Evolutionary conservation across 1,139 yeast genomes (phyloP), one percentile per base, ranked within the genome.

Genomic region (Candida tropicalis): DNA sequence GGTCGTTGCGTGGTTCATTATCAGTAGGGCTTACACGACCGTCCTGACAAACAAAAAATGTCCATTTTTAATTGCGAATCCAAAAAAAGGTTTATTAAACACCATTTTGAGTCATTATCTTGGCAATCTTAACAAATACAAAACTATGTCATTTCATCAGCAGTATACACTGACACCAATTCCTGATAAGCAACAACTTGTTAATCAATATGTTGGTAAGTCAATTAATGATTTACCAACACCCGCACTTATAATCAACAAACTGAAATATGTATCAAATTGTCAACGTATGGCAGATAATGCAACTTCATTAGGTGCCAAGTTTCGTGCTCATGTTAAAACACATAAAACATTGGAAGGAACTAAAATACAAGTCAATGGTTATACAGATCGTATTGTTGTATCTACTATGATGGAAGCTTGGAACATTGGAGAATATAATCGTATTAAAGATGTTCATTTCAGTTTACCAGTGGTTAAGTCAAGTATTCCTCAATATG

Each of bases 331-430:
- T 2, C 95, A 86, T 57, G 80, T 87, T 22, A 87, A 87, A 62
- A 87, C 95, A 1, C 91, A 85, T 59, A 87, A 86, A 60, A 72
- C 62, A 56, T 62, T 49, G 41, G 79, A 57, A 58, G 77, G 66
- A 32, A 61, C 56, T 15, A 51, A 34, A 51, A 61, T 57, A 11
- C 74, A 70, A 50, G 52, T 70, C 45, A 64, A 68, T 4, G 39
- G 56, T 0, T 53, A 50, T 0, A 68, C 78, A 11, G 70, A 69
- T 44, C 66, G 73, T 36, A 73, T 85, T 16, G 81, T 87, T n/a
- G 88, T 85, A 0, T 84, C 91, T 1, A 87, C 95, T 1, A 56
- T 84, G 39, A 69, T 69, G 46, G 95, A 87, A 62, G 87, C 87
- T 0, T 77, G 84, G 76, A 70, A 75, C 5, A 53, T 83, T 41